A percentile compares a stretch with the other conserved stretches of the same genome.
Conservation (phyloP, 2,329 filamentous ascomycete genomes). For the Penicillium corylophilum region DNA sequence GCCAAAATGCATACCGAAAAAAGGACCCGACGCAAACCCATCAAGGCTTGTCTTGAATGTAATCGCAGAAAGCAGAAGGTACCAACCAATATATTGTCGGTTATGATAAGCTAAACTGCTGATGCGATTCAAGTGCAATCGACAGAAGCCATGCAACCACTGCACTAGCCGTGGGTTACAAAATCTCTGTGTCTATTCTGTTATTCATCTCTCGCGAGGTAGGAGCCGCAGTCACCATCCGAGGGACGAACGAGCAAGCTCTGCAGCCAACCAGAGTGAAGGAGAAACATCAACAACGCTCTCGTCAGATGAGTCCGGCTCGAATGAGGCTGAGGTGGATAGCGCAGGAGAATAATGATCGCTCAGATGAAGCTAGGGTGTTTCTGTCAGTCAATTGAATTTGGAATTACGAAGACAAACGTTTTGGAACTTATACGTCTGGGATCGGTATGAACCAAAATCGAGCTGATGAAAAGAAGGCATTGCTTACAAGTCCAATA, state of each 20-base stretch:
- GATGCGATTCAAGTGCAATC: slow-evolving; percentile 12
- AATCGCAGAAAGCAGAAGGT: slow-evolving; percentile 21
- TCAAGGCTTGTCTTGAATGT: slow-evolving; percentile 19
- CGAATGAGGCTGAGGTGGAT: slow-evolving; percentile 6
- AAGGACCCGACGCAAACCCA: slow-evolving; percentile 15
- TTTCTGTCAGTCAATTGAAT: slow-evolving; percentile 10
- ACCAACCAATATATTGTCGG: background rate
- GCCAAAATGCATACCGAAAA: slow-evolving; percentile 13
- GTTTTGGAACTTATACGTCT: slow-evolving; percentile 18
- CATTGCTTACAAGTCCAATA: background rate
- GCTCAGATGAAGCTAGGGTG: background rate
- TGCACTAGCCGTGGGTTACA: slow-evolving; percentile 15
- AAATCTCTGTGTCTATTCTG: slow-evolving; percentile 16
- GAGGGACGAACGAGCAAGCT: slow-evolving; percentile 1
- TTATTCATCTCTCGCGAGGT: background rate
- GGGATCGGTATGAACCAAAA: slow-evolving; percentile 13
- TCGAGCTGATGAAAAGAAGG: background rate
- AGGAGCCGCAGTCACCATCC: background rate
- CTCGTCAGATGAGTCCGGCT: slow-evolving; percentile 16
- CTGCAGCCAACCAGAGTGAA: slow-evolving; percentile 1
- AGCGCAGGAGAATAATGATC: slow-evolving; percentile 5
- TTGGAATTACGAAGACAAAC: slow-evolving; percentile 15
- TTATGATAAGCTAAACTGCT: background rate
- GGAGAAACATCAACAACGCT: slow-evolving; percentile 8
- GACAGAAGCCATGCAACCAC: slow-evolving; percentile 19